phyloP scores from a whole-genome alignment of 2,329 filamentous ascomycete genomes.

The Coleophoma cylindrospora region DNA sequence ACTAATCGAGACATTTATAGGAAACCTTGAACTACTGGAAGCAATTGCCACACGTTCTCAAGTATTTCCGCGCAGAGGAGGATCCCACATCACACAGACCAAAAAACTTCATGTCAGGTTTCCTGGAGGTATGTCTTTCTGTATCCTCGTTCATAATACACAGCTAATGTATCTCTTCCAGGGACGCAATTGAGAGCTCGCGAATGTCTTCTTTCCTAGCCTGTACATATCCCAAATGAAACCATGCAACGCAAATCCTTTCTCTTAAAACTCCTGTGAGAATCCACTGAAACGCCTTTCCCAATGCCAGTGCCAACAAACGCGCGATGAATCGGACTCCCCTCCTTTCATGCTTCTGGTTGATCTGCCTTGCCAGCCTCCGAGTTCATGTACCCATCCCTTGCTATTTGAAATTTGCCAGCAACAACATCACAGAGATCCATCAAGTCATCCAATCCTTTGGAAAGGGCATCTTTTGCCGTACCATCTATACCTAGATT shows the following conservation, averaged over 20 bases:
- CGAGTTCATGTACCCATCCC: constrained; percentile 51
- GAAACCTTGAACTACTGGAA: constrained; percentile 99
- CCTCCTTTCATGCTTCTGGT: constrained; percentile 1
- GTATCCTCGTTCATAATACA: neutral
- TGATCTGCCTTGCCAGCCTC: constrained; percentile 3
- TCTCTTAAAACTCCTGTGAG: no score
- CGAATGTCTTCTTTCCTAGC: constrained; percentile 13
- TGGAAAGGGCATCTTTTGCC: constrained; percentile 81
- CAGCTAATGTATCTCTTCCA: constrained; percentile 12
- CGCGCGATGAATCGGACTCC: constrained; percentile 10
- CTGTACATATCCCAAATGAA: constrained; percentile 28
- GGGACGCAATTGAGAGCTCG: constrained; percentile 24
- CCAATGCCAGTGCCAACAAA: constrained; percentile 19
- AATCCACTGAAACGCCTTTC: no score
- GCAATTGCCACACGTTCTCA: constrained; percentile 90
- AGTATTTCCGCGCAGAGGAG: constrained; percentile 90
- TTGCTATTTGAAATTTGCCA: constrained; percentile 75
- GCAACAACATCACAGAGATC: constrained; percentile 89
- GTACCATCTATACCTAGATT: constrained; percentile 57
- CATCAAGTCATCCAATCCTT: constrained; percentile 83
- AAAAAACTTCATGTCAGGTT: constrained; percentile 86
- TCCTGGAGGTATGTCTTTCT: constrained; percentile 66
- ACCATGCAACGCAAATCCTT: neutral
- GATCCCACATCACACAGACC: constrained; percentile 73
- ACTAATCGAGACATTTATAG: constrained; percentile 37